phyloP scores from a whole-genome alignment of 2,329 filamentous ascomycete genomes.

The Thelonectria rubi region DNA sequence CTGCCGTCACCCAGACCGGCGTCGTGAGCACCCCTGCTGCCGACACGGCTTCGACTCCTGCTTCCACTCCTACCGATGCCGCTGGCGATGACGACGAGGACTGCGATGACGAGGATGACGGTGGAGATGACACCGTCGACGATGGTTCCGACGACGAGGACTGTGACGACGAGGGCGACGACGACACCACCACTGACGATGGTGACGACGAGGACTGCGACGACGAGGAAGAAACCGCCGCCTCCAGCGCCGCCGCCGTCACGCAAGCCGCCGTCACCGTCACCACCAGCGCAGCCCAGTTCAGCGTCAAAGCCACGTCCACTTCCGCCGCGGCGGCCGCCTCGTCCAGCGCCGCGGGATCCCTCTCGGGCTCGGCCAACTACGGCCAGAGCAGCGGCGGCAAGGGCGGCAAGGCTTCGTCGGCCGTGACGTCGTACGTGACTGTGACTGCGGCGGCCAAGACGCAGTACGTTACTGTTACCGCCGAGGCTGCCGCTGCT shows the following conservation, averaged over 20 bases:
- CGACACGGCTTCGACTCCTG: slow-evolving; percentile 20
- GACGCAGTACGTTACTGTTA: slow-evolving; percentile 32
- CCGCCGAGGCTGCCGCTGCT: slow-evolving; percentile 24
- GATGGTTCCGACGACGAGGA: slow-evolving; percentile 27
- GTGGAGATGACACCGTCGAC: slow-evolving; percentile 13
- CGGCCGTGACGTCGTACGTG: slow-evolving; percentile 29
- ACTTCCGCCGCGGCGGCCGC: slow-evolving; percentile 11
- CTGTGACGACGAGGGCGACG: slow-evolving; percentile 22
- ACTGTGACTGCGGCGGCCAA: slow-evolving; percentile 23
- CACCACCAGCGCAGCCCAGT: background rate
- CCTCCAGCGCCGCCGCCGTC: background rate
- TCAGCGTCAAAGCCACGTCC: slow-evolving; percentile 1
- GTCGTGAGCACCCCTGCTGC: slow-evolving; percentile 10
- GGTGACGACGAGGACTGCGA: slow-evolving; percentile 14
- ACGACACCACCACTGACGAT: slow-evolving; percentile 3
- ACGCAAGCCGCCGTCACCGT: slow-evolving; percentile 1
- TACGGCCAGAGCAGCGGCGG: background rate
- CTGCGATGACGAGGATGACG: slow-evolving; percentile 23
- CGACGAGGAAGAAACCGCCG: slow-evolving; percentile 14
- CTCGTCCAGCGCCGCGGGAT: slow-evolving; percentile 6
- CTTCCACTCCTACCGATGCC: slow-evolving; percentile 18
- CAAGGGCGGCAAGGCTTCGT: background rate
- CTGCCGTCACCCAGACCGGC: slow-evolving; percentile 6
- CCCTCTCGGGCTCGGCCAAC: slow-evolving; percentile 3
- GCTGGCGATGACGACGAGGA: slow-evolving; percentile 31